A percentile compares a stretch with the other conserved stretches of the same genome.
Evolutionary conservation across 768 basidiomycete genomes (phyloP).

Genomic region (Russula sp.): DNA sequence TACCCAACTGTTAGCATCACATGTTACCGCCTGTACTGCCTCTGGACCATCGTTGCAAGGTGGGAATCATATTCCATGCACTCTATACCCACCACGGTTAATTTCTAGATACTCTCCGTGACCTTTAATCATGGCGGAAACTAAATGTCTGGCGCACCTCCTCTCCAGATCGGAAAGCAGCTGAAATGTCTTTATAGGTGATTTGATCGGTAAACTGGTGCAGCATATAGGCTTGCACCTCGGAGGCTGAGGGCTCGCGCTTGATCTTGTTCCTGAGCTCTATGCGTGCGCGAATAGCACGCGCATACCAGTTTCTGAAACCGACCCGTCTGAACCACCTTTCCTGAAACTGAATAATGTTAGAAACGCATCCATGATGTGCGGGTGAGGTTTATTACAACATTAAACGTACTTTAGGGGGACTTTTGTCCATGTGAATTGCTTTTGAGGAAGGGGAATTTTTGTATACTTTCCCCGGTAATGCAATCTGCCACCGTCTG

Average conservation of each 20-base stretch:
- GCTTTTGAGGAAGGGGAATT: not conserved
- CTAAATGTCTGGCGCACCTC: not conserved
- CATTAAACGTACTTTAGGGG: not conserved
- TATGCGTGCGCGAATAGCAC: conserved; percentile 4
- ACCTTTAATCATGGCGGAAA: too few relatives aligned
- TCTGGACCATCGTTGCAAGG: too few relatives aligned
- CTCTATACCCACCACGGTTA: not conserved
- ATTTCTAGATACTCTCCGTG: not conserved
- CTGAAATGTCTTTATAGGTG: not conserved
- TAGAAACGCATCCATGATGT: not conserved
- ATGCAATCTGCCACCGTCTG: not conserved
- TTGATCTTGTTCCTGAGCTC: not conserved
- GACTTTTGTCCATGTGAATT: not conserved
- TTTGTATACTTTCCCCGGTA: conserved; percentile 1
- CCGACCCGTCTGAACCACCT: not conserved
- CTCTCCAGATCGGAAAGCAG: not conserved
- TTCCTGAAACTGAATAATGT: not conserved
- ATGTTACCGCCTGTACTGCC: too few relatives aligned
- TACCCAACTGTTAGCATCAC: too few relatives aligned
- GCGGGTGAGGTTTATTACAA: too few relatives aligned
- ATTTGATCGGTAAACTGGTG: not conserved
- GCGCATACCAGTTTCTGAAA: too few relatives aligned
- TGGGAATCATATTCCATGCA: not conserved
- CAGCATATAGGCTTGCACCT: not conserved
- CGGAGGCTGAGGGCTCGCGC: conserved; percentile 14